Evolutionary conservation across 2,329 filamentous ascomycete genomes (phyloP).

Genomic region (Aspergillus bombycis): DNA sequence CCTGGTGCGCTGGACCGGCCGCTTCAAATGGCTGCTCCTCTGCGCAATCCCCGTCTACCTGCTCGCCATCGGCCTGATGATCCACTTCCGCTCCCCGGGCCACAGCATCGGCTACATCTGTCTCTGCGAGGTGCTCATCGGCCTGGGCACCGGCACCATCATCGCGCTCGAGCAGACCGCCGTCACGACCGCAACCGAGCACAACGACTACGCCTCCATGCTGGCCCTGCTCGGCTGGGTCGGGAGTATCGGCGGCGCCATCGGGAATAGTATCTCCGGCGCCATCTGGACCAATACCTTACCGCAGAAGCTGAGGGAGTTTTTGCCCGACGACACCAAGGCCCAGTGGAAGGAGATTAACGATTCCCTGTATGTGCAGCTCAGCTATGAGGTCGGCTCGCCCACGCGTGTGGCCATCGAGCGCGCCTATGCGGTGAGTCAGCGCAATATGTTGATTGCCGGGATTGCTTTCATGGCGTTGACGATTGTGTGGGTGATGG

Average conservation of each 20-base stretch:
- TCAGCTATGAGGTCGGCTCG: constrained; percentile 40
- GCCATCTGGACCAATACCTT: constrained; percentile 39
- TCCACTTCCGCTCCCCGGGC: constrained; percentile 53
- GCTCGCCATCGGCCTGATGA: constrained; percentile 55
- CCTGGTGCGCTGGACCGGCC: constrained; percentile 50
- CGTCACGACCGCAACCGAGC: constrained; percentile 54
- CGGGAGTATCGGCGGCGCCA: constrained; percentile 33
- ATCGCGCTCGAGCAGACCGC: constrained; percentile 58
- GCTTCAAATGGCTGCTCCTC: constrained; percentile 54
- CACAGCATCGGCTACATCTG: constrained; percentile 52
- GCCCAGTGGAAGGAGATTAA: constrained; percentile 15
- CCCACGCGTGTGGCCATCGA: constrained; percentile 45
- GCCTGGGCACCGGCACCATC: constrained; percentile 55
- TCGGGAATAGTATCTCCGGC: constrained; percentile 33
- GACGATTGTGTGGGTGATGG: constrained; percentile 13
- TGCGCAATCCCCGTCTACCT: constrained; percentile 53
- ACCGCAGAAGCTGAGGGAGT: constrained; percentile 40
- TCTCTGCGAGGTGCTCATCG: constrained; percentile 59
- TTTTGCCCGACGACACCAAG: constrained; percentile 30
- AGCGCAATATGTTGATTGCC: constrained; percentile 43
- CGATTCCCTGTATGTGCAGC: constrained; percentile 15
- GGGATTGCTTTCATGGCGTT: constrained; percentile 19
- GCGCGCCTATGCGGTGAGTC: constrained; percentile 48
- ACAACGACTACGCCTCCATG: constrained; percentile 57
- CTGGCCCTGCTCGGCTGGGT: constrained; percentile 48